These are phyloP conservation scores for Coniochaeta pulveracea DNA, from an alignment of 2,329 filamentous ascomycete genomes.

Conservation along the genomic window DNA sequence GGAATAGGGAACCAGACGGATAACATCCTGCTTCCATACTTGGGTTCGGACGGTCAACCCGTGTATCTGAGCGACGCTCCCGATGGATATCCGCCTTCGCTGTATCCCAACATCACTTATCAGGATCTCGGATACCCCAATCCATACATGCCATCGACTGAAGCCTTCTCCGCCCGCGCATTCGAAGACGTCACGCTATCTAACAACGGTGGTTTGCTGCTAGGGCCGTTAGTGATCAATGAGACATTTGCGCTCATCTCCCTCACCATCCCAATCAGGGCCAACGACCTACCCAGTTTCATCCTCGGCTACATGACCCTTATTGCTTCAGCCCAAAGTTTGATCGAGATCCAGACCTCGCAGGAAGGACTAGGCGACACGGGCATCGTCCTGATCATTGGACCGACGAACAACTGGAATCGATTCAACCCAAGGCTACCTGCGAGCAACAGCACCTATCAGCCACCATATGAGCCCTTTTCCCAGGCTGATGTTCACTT, in stretches of 20 bases:
- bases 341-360: constrained; percentile 51
- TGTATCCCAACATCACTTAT: constrained; percentile 76
- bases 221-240: constrained; percentile 68
- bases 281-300: constrained; percentile 47
- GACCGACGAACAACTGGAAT: constrained; percentile 56
- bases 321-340: constrained; percentile 54
- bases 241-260: constrained; percentile 65
- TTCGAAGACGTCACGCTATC: constrained; percentile 39
- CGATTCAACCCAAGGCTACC: constrained; percentile 36
- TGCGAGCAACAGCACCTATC: constrained; percentile 34
- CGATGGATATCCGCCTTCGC: constrained; percentile 56
- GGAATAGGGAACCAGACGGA: constrained; percentile 29
- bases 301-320: constrained; percentile 78
- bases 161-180: constrained; percentile 31
- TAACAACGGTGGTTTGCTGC: constrained; percentile 48
- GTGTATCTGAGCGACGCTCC: constrained; percentile 50
- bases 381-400: constrained; percentile 60
- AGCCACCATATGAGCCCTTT: constrained; percentile 24
- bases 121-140: constrained; percentile 29
- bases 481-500: constrained; percentile 40
- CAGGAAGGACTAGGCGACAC: constrained; percentile 59
- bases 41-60: constrained; percentile 40
- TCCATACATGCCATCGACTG: constrained; percentile 25
- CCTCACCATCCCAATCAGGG: constrained; percentile 67
- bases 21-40: constrained; percentile 51